These are phyloP conservation scores for Rhizoctonia solani DNA, from an alignment of 1,284 basidiomycete species.

Conservation along the genomic window DNA sequence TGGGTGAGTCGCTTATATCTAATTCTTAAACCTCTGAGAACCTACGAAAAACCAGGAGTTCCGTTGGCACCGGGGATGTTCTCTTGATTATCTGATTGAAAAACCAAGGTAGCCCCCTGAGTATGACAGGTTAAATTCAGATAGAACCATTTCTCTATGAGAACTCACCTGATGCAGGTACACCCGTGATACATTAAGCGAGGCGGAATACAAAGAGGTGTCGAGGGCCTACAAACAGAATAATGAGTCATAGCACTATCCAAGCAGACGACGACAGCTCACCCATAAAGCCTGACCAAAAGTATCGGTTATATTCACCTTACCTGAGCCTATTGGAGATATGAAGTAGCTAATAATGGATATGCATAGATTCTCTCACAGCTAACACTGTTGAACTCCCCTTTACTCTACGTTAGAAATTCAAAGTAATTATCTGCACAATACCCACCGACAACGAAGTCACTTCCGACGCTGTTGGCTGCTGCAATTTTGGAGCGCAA, in stretches of 20 bases:
- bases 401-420: not conserved
- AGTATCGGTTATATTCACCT: slow-evolving; percentile 35
- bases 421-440: not conserved
- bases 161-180: slow-evolving; percentile 31
- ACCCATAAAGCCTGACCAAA: slow-evolving; percentile 35
- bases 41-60: slow-evolving; percentile 27
- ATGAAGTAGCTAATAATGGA: not conserved
- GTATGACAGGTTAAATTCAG: not conserved
- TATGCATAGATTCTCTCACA: not conserved
- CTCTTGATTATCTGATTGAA: slow-evolving; percentile 36
- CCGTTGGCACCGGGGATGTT: slow-evolving; percentile 32
- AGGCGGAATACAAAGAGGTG: slow-evolving; percentile 36
- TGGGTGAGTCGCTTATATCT: not conserved
- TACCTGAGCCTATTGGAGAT: slow-evolving; percentile 34
- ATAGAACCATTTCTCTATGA: not conserved
- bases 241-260: not conserved
- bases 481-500: slow-evolving; percentile 35
- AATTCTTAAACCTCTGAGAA: not conserved
- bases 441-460: slow-evolving; percentile 36
- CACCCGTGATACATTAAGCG: slow-evolving; percentile 34
- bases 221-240: slow-evolving; percentile 1
- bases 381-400: slow-evolving; percentile 30
- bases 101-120: slow-evolving; percentile 36
- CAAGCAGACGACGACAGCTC: not conserved
- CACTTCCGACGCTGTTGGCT: slow-evolving; percentile 34